phyloP scores from a whole-genome alignment of 2,329 filamentous ascomycete species.

The Rhynchosporium secalis region DNA sequence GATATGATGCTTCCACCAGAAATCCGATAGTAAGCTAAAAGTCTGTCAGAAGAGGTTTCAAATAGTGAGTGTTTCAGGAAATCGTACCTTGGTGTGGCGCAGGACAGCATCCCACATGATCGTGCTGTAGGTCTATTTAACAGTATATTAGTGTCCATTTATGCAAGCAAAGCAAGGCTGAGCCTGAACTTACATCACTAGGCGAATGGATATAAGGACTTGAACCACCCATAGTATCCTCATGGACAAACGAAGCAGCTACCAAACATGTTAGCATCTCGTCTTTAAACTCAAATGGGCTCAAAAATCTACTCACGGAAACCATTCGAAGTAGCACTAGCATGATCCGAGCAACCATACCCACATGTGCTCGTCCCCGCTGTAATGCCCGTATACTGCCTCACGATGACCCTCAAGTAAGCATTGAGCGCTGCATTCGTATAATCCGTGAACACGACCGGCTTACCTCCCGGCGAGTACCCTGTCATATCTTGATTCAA shows the following conservation, averaged over 20 bases:
- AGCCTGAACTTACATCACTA: slow-evolving; percentile 4
- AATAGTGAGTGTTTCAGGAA: neutral
- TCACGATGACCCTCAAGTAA: slow-evolving; percentile 1
- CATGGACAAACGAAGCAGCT: slow-evolving; percentile 14
- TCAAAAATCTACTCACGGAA: slow-evolving; percentile 11
- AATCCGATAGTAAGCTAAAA: slow-evolving; percentile 15
- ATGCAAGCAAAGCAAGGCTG: neutral
- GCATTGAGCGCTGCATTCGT: slow-evolving; percentile 12
- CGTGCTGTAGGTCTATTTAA: slow-evolving; percentile 1
- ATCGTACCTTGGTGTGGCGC: slow-evolving; percentile 13
- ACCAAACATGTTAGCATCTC: neutral
- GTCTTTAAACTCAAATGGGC: neutral
- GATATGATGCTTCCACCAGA: slow-evolving; percentile 14
- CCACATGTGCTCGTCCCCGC: slow-evolving; percentile 6
- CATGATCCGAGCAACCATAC: slow-evolving; percentile 18
- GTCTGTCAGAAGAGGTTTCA: neutral
- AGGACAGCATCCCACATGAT: slow-evolving; percentile 11
- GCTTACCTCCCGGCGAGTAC: neutral
- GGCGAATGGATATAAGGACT: slow-evolving; percentile 9
- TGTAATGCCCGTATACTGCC: slow-evolving; percentile 4
- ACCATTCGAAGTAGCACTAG: slow-evolving; percentile 17
- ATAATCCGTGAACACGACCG: slow-evolving; percentile 12
- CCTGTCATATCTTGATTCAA: slow-evolving; percentile 97
- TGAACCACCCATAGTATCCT: neutral
- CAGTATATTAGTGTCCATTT: neutral